Percentiles rank a stretch among this genome's conserved stretches.
Evolutionary conservation across 768 basidiomycete species (phyloP).

Genomic region (Porphyrellus cyaneotinctus): DNA sequence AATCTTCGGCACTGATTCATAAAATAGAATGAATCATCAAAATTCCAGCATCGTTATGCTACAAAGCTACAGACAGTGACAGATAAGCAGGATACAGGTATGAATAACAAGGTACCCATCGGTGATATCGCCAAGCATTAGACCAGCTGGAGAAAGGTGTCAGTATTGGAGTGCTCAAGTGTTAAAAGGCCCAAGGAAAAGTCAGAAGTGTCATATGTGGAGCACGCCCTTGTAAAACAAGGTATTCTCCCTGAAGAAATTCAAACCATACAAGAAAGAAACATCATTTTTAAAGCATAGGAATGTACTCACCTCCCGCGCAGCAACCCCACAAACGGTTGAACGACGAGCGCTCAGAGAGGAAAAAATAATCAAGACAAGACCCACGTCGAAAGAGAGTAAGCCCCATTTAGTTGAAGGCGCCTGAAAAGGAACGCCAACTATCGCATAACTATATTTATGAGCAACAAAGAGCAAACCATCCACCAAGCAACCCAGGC

Average conservation of each 20-base stretch:
- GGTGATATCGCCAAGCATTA: background rate
- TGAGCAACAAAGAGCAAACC: constrained; percentile 64
- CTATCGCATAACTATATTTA: constrained; percentile 89
- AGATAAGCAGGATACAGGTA: background rate
- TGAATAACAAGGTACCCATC: background rate
- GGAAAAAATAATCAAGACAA: constrained; percentile 46
- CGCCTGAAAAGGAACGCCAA: constrained; percentile 34
- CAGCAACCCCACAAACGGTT: constrained; percentile 13
- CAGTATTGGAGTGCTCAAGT: background rate
- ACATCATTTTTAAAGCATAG: constrained; percentile 47
- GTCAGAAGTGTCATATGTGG: constrained; percentile 63
- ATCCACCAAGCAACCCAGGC: constrained; percentile 39
- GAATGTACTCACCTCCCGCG: constrained; percentile 21
- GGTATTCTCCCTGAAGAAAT: constrained; percentile 94
- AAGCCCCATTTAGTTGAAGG: constrained; percentile 90
- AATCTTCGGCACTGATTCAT: no score
- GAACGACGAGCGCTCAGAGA: constrained; percentile 53
- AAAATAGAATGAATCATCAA: no score
- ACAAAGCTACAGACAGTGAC: background rate
- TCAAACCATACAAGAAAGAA: constrained; percentile 51
- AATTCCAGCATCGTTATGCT: no score
- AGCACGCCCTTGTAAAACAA: constrained; percentile 54
- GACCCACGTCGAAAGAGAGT: constrained; percentile 65
- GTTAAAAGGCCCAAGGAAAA: background rate
- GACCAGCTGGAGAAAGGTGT: constrained; percentile 2